A percentile compares a stretch with the other conserved stretches of the same genome.
phyloP scores from a whole-genome alignment of 345 rosid species.

The Eutrema heterophyllum region DNA sequence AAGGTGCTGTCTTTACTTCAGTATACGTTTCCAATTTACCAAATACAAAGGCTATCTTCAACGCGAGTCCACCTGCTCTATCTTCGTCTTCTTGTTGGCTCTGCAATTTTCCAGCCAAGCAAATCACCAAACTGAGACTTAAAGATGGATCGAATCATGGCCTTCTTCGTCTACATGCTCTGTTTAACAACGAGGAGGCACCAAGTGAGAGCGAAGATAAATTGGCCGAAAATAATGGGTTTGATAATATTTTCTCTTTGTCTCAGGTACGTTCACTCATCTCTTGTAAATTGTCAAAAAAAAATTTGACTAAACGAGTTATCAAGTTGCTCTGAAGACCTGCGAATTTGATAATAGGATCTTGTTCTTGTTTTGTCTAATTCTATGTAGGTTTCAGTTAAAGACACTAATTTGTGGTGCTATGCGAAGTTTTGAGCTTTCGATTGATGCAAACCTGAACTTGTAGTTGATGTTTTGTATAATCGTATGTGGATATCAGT shows the following conservation, averaged over 20 bases:
- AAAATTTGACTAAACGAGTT: neutral
- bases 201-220: slow-evolving; percentile 43
- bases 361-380: neutral
- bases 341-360: neutral
- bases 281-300: neutral
- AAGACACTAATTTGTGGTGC: neutral
- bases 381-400: neutral
- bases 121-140: slow-evolving; percentile 42
- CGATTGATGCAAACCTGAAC: neutral
- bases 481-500: neutral
- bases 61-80: slow-evolving; percentile 24
- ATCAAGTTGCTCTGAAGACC: neutral
- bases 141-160: slow-evolving; percentile 24
- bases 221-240: slow-evolving; percentile 21
- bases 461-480: neutral
- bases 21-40: slow-evolving; percentile 34
- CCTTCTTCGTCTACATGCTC: slow-evolving; percentile 43
- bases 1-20: slow-evolving; percentile 40
- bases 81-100: slow-evolving; percentile 34
- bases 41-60: slow-evolving; percentile 29
- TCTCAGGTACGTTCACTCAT: slow-evolving; percentile 43
- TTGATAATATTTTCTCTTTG: slow-evolving; percentile 38
- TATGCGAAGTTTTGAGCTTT: neutral
- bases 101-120: slow-evolving; percentile 24
- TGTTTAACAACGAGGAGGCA: slow-evolving; percentile 36